A percentile compares a stretch with the other conserved stretches of the same genome.
phyloP scores from a whole-genome alignment of 805 yeast species.

The Torulaspora microellipsoides region DNA sequence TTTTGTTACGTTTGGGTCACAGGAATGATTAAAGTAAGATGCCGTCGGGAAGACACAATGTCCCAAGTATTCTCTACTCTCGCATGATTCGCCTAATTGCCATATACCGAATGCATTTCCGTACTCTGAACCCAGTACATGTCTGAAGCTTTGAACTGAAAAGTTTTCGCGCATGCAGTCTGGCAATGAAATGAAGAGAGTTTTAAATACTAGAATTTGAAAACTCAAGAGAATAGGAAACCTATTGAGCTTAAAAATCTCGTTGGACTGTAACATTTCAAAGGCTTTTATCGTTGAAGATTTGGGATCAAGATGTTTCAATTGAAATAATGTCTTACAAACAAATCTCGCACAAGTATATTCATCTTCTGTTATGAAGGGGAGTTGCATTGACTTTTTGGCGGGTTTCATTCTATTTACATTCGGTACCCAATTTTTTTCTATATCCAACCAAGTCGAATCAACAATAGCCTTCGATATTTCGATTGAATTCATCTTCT shows the following conservation, averaged over 20 bases:
- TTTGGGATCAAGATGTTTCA: conserved; percentile 21
- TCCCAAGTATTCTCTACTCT: conserved; percentile 53
- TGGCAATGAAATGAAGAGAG: conserved; percentile 41
- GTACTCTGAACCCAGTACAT: conserved; percentile 52
- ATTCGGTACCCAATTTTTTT: conserved; percentile 38
- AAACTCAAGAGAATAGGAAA: conserved; percentile 48
- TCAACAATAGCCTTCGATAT: conserved; percentile 14
- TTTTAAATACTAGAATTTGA: conserved; percentile 45
- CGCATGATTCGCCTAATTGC: conserved; percentile 43
- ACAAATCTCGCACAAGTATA: conserved; percentile 49
- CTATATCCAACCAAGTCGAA: conserved; percentile 18
- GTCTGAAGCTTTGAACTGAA: conserved; percentile 40
- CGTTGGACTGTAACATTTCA: conserved; percentile 48
- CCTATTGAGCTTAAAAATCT: conserved; percentile 40
- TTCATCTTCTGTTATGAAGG: conserved; percentile 49
- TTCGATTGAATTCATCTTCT: conserved; percentile 9
- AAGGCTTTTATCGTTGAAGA: conserved; percentile 28
- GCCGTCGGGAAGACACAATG: conserved; percentile 58
- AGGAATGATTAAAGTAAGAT: conserved; percentile 65
- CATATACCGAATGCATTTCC: conserved; percentile 70
- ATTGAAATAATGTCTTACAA: conserved; percentile 36
- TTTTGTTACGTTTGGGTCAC: conserved; percentile 52
- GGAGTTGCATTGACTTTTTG: conserved; percentile 37
- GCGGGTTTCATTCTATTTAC: conserved; percentile 35
- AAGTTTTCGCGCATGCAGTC: conserved; percentile 34